These are phyloP conservation scores for Leccinum fallax DNA, from an alignment of 1,284 basidiomycete species.

Conservation along the genomic window DNA sequence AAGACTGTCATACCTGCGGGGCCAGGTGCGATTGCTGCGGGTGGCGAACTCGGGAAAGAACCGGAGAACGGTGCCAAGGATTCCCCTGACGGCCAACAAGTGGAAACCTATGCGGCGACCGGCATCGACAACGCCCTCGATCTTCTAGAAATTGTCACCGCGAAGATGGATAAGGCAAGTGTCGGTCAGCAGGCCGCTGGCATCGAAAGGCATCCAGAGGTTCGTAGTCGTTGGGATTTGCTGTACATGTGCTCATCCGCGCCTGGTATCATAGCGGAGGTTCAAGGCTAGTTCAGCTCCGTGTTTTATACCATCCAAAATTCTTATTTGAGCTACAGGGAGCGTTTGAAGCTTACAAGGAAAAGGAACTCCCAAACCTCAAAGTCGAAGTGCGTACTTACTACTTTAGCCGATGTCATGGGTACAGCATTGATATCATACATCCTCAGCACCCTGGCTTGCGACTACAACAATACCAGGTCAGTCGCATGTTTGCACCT, in stretches of 20 bases:
- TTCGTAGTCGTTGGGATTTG: slow-evolving; percentile 41
- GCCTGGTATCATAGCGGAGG: slow-evolving; percentile 56
- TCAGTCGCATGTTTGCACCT: slow-evolving; percentile 30
- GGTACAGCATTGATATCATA: slow-evolving; percentile 7
- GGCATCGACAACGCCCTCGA: slow-evolving; percentile 94
- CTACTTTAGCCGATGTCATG: not conserved
- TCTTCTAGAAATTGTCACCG: slow-evolving; percentile 85
- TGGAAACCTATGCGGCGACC: slow-evolving; percentile 78
- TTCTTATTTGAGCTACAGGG: slow-evolving; percentile 47
- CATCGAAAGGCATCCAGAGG: slow-evolving; percentile 94
- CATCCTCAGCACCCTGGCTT: slow-evolving; percentile 71
- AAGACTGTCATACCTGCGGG: slow-evolving; percentile 61
- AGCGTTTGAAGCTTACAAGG: slow-evolving; percentile 91
- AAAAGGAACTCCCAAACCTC: slow-evolving; percentile 80
- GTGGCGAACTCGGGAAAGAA: slow-evolving; percentile 47
- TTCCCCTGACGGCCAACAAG: slow-evolving; percentile 38
- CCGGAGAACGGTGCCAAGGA: slow-evolving; percentile 29
- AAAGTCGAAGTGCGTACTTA: slow-evolving; percentile 63
- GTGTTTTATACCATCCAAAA: not conserved
- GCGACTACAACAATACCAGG: slow-evolving; percentile 84
- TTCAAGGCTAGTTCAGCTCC: slow-evolving; percentile 62
- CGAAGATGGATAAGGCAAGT: slow-evolving; percentile 91
- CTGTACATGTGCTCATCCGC: slow-evolving; percentile 7
- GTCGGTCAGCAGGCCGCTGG: slow-evolving; percentile 82
- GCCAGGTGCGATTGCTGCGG: slow-evolving; percentile 77